These are phyloP conservation scores for Pseudisothecium myosuroides DNA, from an alignment of 225 moss, liverwort and hornwort species.

Conservation along the genomic window DNA sequence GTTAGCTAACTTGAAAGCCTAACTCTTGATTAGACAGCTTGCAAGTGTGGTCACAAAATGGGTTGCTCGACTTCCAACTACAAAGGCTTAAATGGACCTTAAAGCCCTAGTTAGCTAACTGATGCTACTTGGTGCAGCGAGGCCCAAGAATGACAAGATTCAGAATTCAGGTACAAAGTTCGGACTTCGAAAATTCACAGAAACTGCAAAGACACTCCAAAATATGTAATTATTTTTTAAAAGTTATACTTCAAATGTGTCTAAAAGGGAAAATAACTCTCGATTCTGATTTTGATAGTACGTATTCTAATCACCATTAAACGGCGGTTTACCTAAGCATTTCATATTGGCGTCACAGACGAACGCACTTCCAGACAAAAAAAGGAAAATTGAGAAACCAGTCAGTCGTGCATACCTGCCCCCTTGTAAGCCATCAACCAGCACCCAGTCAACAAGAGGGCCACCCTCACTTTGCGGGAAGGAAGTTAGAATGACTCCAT, in stretches of 20 bases:
- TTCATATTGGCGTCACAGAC: not conserved
- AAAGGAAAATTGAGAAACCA: not conserved
- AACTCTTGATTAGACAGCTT: not conserved
- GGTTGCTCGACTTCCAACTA: not conserved
- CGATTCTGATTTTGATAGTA: not conserved
- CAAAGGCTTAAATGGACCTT: not conserved
- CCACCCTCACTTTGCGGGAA: constrained; percentile 28
- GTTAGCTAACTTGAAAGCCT: not conserved
- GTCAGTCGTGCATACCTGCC: constrained; percentile 37
- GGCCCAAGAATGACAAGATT: not conserved
- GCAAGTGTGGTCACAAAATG: not conserved
- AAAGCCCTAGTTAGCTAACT: not conserved
- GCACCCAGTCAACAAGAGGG: constrained; percentile 53
- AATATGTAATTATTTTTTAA: too few species aligned
- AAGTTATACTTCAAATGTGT: too few species aligned
- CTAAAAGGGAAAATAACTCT: too few species aligned
- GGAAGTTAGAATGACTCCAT: constrained; percentile 52
- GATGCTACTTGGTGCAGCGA: not conserved
- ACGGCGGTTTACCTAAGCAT: not conserved
- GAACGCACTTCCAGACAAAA: not conserved
- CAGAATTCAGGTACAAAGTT: not conserved
- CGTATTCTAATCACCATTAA: not conserved
- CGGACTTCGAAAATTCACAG: not conserved
- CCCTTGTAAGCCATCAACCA: constrained; percentile 58
- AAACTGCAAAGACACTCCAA: not conserved